Conservation (phyloP, 208 protist species). For the Wallacemonas rigidus region DNA sequence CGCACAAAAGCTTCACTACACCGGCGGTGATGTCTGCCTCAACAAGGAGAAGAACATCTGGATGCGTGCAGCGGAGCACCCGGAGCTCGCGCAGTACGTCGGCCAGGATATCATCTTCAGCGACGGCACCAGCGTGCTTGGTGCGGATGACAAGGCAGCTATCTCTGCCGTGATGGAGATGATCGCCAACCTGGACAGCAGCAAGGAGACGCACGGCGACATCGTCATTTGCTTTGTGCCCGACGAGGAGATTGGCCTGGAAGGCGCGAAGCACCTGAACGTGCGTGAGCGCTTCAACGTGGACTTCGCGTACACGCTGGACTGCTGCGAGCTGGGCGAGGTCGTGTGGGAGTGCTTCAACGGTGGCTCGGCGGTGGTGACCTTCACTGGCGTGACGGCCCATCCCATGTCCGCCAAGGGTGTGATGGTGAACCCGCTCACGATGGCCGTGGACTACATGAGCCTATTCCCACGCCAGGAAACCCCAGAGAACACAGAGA, state of each 20-base stretch:
- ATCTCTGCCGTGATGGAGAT: conserved; percentile 83
- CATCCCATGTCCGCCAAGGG: conserved; percentile 90
- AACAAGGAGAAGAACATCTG: conserved; percentile 73
- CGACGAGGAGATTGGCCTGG: conserved; percentile 85
- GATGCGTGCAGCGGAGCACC: conserved; percentile 62
- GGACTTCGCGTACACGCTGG: conserved; percentile 85
- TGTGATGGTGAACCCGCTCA: conserved; percentile 83
- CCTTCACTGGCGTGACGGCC: conserved; percentile 71
- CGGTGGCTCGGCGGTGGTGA: conserved; percentile 56
- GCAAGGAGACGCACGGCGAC: conserved; percentile 60
- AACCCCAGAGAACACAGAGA: conserved; percentile 80
- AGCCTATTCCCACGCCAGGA: conserved; percentile 59
- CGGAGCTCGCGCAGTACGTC: conserved; percentile 71
- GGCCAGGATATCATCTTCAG: conserved; percentile 86
- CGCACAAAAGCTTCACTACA: conserved; percentile 72
- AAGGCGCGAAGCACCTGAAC: conserved; percentile 83
- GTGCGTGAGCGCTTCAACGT: conserved; percentile 73
- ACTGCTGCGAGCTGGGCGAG: conserved; percentile 86
- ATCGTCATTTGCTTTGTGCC: conserved; percentile 84
- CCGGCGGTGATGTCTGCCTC: conserved; percentile 73
- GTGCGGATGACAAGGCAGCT: conserved; percentile 87
- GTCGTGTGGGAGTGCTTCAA: conserved; percentile 89
- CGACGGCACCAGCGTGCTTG: conserved; percentile 88
- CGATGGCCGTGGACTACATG: conserved; percentile 85
- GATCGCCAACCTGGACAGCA: conserved; percentile 50